These are phyloP conservation scores for fission yeast (Schizosaccharomyces pombe) DNA, from an alignment of 805 yeast genomes.

Conservation along the genomic window ASM294v3 CU329670.1:4967001-4967500, in stretches of 20 bases:
- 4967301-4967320: background rate
- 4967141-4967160: no score
- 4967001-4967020: no score
- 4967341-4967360: slow-evolving; percentile 3
- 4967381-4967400: background rate
- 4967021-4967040: no score
- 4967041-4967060: no score
- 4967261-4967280: background rate
- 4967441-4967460: slow-evolving; percentile 1
- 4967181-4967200: no score
- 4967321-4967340: background rate
- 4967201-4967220: background rate
- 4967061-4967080: no score
- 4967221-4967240: background rate
- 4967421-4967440: background rate
- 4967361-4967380: background rate
- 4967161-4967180: no score
- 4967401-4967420: background rate
- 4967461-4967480: slow-evolving; percentile 1
- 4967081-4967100: no score
- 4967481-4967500: slow-evolving; percentile 1
- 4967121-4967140: no score
- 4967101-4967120: no score
- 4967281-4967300: background rate
- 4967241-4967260: slow-evolving; percentile 1